Evolutionary conservation across 139 green algal genomes (phyloP).

Genomic region (Micractinium conductrix): DNA sequence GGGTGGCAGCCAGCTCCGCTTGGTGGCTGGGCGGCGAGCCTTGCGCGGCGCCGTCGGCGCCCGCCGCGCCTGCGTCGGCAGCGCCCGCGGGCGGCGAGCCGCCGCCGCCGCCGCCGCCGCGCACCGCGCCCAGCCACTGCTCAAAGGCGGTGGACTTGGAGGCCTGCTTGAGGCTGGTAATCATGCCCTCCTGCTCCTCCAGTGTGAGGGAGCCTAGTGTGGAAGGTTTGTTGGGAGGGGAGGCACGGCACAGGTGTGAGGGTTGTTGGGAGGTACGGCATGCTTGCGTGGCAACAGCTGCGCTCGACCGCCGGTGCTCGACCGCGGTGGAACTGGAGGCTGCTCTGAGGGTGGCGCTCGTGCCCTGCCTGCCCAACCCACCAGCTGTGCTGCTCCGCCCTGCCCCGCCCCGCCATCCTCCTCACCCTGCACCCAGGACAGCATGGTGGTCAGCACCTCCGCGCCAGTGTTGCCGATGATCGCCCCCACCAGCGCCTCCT

Average conservation of each 20-base stretch:
- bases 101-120: conserved; percentile 44
- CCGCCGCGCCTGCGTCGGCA: neutral
- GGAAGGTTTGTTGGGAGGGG: too few species aligned
- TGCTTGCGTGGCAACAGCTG: too few species aligned
- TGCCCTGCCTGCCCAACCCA: too few species aligned
- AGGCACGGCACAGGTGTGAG: too few species aligned
- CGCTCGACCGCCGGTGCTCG: too few species aligned
- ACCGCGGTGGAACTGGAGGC: too few species aligned
- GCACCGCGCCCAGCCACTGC: conserved; percentile 84
- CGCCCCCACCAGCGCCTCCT: conserved; percentile 91
- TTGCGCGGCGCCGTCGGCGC: neutral
- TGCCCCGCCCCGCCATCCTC: too few species aligned
- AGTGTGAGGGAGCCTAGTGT: conserved; percentile 75
- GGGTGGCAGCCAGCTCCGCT: conserved; percentile 32
- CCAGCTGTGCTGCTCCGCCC: too few species aligned
- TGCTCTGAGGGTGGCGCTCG: too few species aligned
- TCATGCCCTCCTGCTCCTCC: conserved; percentile 85
- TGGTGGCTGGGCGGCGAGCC: conserved; percentile 1
- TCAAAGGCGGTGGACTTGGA: conserved; percentile 96
- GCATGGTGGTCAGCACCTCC: conserved; percentile 94
- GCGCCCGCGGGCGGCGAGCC: neutral
- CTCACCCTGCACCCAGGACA: conserved; percentile 90
- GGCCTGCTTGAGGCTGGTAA: conserved; percentile 76
- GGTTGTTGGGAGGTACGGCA: too few species aligned
- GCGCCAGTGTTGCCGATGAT: conserved; percentile 95